Evolutionary conservation across 2,329 filamentous ascomycete genomes (phyloP).

Genomic region (Fusarium gaditjirri): DNA sequence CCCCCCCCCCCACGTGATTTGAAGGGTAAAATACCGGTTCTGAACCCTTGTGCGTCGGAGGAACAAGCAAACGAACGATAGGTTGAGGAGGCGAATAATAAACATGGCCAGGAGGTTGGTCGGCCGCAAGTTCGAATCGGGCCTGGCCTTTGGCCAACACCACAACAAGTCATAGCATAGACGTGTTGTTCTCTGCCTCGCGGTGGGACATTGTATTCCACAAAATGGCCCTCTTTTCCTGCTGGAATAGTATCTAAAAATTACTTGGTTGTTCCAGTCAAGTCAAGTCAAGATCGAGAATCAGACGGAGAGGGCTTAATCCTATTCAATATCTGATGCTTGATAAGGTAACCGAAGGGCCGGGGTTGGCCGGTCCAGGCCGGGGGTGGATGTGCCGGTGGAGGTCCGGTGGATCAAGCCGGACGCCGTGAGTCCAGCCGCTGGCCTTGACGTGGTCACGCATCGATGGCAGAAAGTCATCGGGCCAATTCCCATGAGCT

Average conservation of each 20-base stretch:
- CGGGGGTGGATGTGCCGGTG: conserved; percentile 34
- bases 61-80: not conserved
- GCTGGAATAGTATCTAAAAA: not conserved
- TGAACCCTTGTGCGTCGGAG: not conserved
- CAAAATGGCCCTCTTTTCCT: not conserved
- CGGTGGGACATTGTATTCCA: conserved; percentile 6
- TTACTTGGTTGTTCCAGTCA: not conserved
- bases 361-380: conserved; percentile 30
- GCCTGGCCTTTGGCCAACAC: conserved; percentile 10
- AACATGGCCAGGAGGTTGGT: conserved; percentile 5
- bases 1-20: conserved; percentile 15
- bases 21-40: not conserved
- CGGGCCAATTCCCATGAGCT: conserved; percentile 33
- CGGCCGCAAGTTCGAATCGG: conserved; percentile 9
- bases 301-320: conserved; percentile 3
- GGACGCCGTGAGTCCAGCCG: conserved; percentile 38
- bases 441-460: conserved; percentile 43
- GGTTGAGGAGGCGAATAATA: not conserved
- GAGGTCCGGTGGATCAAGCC: conserved; percentile 40
- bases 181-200: conserved; percentile 4
- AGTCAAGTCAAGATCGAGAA: not conserved
- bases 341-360: conserved; percentile 24
- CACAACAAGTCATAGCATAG: conserved; percentile 4
- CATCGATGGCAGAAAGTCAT: conserved; percentile 38
- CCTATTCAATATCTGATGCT: conserved; percentile 19